phyloP scores from a whole-genome alignment of 352 stramenopile species.

The Stramenopiles sp. region DNA sequence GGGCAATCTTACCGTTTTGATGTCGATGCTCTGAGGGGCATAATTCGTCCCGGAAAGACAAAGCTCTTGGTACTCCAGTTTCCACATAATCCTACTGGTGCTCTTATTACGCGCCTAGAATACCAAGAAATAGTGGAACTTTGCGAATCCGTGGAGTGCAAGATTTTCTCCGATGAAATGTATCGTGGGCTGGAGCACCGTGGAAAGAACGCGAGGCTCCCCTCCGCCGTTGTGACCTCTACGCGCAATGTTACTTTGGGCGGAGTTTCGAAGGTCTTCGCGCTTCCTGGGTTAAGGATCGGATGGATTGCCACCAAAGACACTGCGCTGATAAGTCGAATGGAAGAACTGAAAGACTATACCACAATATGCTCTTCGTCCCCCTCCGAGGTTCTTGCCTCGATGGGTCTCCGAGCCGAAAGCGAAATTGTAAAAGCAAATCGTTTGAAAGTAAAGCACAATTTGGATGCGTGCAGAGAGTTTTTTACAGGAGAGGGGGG shows the following conservation, averaged over 20 bases:
- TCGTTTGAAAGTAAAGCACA: too few species aligned
- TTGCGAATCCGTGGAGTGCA: slow-evolving; percentile 22
- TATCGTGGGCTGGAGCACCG: slow-evolving; percentile 31
- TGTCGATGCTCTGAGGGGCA: slow-evolving; percentile 26
- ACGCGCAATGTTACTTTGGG: slow-evolving; percentile 33
- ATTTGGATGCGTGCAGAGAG: too few species aligned
- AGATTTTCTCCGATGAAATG: slow-evolving; percentile 46
- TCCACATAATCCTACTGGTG: slow-evolving; percentile 44
- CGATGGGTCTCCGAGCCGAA: slow-evolving; percentile 33
- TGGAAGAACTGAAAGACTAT: slow-evolving; percentile 41
- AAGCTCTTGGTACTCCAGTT: slow-evolving; percentile 50
- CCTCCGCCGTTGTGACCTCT: slow-evolving; percentile 27
- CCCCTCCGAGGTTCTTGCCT: slow-evolving; percentile 37
- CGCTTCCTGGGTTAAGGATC: slow-evolving; percentile 33
- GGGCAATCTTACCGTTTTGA: slow-evolving; percentile 22
- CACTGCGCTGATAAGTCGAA: slow-evolving; percentile 21
- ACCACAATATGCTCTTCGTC: slow-evolving; percentile 40
- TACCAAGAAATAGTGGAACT: slow-evolving; percentile 29
- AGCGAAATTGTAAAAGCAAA: slow-evolving; percentile 22
- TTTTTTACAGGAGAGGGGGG: too few species aligned
- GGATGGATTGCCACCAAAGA: slow-evolving; percentile 38
- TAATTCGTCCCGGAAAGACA: slow-evolving; percentile 30
- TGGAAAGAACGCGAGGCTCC: slow-evolving; percentile 20
- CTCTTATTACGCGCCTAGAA: slow-evolving; percentile 28
- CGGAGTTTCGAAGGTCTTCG: slow-evolving; percentile 38